Base-by-base conservation (phyloP, 805 yeast species). In the Metschnikowia henanensis region DNA sequence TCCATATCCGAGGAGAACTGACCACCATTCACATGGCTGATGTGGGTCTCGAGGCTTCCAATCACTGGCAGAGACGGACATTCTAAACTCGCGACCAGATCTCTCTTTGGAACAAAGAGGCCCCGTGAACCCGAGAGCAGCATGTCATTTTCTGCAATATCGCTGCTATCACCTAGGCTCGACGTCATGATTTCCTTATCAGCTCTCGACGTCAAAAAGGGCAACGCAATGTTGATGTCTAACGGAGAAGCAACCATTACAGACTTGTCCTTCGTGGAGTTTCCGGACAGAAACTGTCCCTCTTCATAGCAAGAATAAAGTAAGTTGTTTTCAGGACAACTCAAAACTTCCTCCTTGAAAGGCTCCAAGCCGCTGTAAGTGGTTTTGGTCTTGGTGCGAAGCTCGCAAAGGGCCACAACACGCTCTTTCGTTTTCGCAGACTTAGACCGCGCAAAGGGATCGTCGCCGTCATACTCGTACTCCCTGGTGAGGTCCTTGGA, bases 281-380 rank as follows among this genome's bases (percentile, higher is more conserved):
- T 17, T 5, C 18, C 35, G 3, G 34, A 17, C 12, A 39, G 25
- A 7, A 3, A 30, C 17, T 37, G 46, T 21, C 59, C 47, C 9
- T 59, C 57, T 22, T 74, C 74, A 50, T 76, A 79, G 51, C 83
- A 78, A 47, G 79, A 73, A 5, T 81, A 78, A 31, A 85, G 58
- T 28, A 85, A 59, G 52, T 85, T 85, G 49, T 83, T 85, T 52
- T 80, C 75, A 0, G 73, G 68, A 52, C 85, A 77, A 37, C 70
- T 72, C 30, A 84, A 67, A 5, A 79, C 73, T 54, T 85, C 91
- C 43, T 83, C 83, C 49, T 61, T 83, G 67, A 43, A 84, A 52
- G 62, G 83, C 59, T 59, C 74, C 41, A 15, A 62, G 37, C 19
- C 72, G 62, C 29, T 58, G 39, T 51, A 68, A 66, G 22, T 68